Evolutionary conservation across 1,139 yeast genomes (phyloP).

Genomic region (Yamadazyma friedrichii): DNA sequence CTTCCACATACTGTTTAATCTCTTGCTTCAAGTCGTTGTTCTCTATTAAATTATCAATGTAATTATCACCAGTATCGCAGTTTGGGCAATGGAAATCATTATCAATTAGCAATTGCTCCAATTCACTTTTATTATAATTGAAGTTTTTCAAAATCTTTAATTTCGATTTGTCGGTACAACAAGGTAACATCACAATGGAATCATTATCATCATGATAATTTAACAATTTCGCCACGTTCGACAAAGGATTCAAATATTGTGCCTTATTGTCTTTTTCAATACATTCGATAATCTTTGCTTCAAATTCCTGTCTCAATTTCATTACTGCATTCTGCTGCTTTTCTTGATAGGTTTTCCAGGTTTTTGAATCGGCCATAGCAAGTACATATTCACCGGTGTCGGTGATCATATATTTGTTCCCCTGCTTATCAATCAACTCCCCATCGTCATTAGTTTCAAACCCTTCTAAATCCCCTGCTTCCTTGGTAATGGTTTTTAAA

Average conservation of each 20-base stretch:
- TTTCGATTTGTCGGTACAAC: conserved; percentile 60
- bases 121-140: conserved; percentile 37
- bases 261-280: conserved; percentile 43
- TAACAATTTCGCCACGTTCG: conserved; percentile 62
- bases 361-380: conserved; percentile 88
- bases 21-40: conserved; percentile 59
- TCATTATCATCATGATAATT: conserved; percentile 24
- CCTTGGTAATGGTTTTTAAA: conserved; percentile 67
- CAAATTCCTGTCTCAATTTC: conserved; percentile 47
- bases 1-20: conserved; percentile 51
- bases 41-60: conserved; percentile 65
- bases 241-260: conserved; percentile 56
- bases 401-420: conserved; percentile 77
- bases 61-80: conserved; percentile 72
- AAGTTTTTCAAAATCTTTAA: conserved; percentile 51
- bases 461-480: conserved; percentile 54
- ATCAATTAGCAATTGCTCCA: conserved; percentile 76
- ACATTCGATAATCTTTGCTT: conserved; percentile 30
- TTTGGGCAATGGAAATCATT: conserved; percentile 90
- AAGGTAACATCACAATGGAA: conserved; percentile 82
- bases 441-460: conserved; percentile 45
- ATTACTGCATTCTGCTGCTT: conserved; percentile 54
- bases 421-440: conserved; percentile 57
- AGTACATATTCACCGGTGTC: conserved; percentile 95
- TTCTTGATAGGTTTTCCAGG: conserved; percentile 87